phyloP scores from a whole-genome alignment of 345 rosid species.

The Syzygium aromaticum region DNA sequence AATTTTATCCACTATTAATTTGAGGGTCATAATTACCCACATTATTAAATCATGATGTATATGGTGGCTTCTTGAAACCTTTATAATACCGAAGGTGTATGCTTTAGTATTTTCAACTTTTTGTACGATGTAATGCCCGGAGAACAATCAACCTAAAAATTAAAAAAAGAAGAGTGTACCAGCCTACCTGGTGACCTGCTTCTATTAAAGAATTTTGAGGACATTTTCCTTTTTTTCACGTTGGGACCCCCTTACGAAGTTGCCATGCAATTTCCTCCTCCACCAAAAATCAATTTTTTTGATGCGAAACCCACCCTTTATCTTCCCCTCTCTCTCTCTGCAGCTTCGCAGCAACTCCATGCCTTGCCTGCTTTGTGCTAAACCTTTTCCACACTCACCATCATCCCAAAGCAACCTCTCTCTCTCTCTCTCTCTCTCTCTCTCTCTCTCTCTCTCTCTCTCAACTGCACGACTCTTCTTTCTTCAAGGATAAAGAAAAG shows the following conservation, averaged over 20 bases:
- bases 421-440: not conserved
- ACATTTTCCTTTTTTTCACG: not conserved
- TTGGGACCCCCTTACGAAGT: slow-evolving; percentile 14
- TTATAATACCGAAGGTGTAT: not conserved
- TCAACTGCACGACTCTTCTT: not conserved
- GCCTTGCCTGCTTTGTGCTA: not conserved
- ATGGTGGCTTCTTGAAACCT: not conserved
- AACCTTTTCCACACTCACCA: not conserved
- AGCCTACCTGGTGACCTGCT: not conserved
- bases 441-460: not conserved
- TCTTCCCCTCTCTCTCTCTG: not conserved
- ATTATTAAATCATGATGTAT: not conserved
- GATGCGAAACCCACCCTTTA: not conserved
- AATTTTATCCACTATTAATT: not conserved
- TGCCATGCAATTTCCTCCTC: slow-evolving; percentile 20
- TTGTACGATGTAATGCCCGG: not conserved
- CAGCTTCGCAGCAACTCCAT: slow-evolving; percentile 7
- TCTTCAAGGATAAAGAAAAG: not conserved
- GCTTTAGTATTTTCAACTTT: not conserved
- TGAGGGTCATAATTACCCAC: not conserved
- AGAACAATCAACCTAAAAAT: not conserved
- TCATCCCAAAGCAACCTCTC: not conserved
- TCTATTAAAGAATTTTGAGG: not conserved
- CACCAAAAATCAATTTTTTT: not conserved
- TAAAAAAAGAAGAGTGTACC: not conserved